Base-by-base conservation (phyloP, 2,329 filamentous ascomycete genomes). In the Penicillium sp. region DNA sequence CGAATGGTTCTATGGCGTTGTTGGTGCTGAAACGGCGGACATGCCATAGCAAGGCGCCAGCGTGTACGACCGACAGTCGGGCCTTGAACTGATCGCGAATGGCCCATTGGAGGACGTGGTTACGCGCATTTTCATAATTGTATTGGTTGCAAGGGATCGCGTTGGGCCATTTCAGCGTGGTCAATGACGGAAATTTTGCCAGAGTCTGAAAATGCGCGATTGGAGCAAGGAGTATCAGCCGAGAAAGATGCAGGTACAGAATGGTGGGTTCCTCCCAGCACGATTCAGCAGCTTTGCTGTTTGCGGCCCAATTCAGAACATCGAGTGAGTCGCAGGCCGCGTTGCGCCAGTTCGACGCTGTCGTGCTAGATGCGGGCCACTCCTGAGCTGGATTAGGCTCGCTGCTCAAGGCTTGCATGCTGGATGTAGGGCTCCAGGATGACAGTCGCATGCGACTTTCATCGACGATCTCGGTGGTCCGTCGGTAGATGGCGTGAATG, bases 71-170 rank as follows among this genome's bases (percentile, higher is more conserved):
- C 17, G 52, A 54, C 31, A 54, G 41, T 15, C 52, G 52, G 25
- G 52, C 52, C 28, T 54, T 54, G 25, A 45, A 45, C 28, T 54
- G 52, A 45, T 54, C 52, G 12, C 39, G 39, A 45, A 45, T 54
- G 12, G 39, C 52, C 52, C 52, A 54, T 45, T 45, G 52, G 7
- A 43, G 17, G 41, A 54, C 39, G 28, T 54, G 52, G 14, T 17
- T 43, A 20, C 52, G 52, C 10, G 52, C 39, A 20, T 45, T 35
- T 15, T 45, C 52, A 35, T 47, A 49, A 37, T 54, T 11, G 4
- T 20, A 15, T 25, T 47, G 25, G 28, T 17, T 34, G 25, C 2
- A n/a, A 34, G 5, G 17, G 5, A 14, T 25, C 15, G 31, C 3
- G n/a, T 54, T 42, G 52, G 17, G 14, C 25, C 39, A 14, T n/a